Evolutionary conservation across 129 eudicot genomes (phyloP).

Genomic region (Tagetes erecta): DNA sequence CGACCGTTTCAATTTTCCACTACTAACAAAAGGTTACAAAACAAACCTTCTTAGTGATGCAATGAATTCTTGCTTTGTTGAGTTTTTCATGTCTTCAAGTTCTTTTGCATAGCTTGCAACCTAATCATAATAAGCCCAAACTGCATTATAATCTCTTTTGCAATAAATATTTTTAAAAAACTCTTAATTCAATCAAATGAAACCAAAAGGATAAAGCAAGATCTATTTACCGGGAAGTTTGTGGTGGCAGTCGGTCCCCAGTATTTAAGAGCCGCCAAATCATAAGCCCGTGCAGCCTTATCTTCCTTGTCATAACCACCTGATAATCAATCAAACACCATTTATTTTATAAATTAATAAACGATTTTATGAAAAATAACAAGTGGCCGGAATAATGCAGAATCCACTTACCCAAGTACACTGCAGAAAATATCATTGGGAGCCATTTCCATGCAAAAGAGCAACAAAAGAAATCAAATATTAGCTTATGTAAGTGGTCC

Average conservation of each 20-base stretch:
- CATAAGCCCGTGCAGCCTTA: conserved; percentile 90
- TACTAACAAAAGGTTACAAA: neutral
- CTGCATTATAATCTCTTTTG: neutral
- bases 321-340: conserved; percentile 18
- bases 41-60: conserved; percentile 82
- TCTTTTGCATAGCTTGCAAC: conserved; percentile 65
- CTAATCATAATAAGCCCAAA: conserved; percentile 30
- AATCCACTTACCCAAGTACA: conserved; percentile 66
- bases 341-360: neutral
- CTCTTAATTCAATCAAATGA: neutral
- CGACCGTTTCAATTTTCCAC: neutral
- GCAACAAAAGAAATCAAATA: conserved; percentile 15
- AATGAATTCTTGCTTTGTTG: conserved; percentile 83
- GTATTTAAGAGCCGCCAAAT: conserved; percentile 87
- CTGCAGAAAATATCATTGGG: conserved; percentile 39
- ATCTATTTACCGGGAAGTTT: conserved; percentile 71
- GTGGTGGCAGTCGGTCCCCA: conserved; percentile 98
- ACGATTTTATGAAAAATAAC: neutral
- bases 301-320: conserved; percentile 99
- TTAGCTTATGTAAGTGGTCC: conserved; percentile 33
- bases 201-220: neutral
- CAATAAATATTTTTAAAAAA: neutral
- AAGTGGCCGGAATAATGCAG: neutral
- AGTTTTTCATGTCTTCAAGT: conserved; percentile 79
- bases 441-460: conserved; percentile 27